These are phyloP conservation scores for Azolla pinnata DNA, from an alignment of 75 land plant genomes.

Conservation along the genomic window DNA sequence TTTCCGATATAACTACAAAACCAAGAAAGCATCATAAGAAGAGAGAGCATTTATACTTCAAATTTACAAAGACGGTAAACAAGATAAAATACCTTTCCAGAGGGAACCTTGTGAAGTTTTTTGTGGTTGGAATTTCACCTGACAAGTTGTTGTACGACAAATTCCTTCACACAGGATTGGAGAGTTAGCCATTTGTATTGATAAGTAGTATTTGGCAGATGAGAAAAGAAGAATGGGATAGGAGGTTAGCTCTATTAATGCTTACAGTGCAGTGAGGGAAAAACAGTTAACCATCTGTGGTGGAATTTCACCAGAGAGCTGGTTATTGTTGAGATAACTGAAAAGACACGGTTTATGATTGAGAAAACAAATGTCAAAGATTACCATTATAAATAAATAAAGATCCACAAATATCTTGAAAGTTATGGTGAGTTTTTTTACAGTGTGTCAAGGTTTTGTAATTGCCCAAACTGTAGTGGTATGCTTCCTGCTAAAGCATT, in stretches of 20 bases:
- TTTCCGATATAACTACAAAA: slow-evolving; percentile 41
- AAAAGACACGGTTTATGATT: background rate
- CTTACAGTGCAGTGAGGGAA: slow-evolving; percentile 44
- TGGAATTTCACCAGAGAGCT: slow-evolving; percentile 53
- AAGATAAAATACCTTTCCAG: slow-evolving; percentile 30
- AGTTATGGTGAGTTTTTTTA: slow-evolving; percentile 11
- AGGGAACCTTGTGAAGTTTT: slow-evolving; percentile 44
- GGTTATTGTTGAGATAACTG: slow-evolving; percentile 57
- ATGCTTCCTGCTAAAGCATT: slow-evolving; percentile 40
- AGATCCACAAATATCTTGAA: background rate
- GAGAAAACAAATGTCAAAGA: background rate
- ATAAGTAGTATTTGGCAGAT: background rate
- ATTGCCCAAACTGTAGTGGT: slow-evolving; percentile 49
- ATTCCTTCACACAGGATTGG: slow-evolving; percentile 22
- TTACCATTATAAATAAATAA: background rate
- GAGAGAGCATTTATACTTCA: background rate
- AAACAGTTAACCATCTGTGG: slow-evolving; percentile 51
- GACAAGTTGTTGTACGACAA: slow-evolving; percentile 47
- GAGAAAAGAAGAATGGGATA: background rate
- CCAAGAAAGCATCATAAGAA: background rate
- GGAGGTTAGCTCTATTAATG: too few species aligned
- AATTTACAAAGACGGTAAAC: background rate
- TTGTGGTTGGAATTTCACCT: slow-evolving; percentile 30
- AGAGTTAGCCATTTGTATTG: background rate
- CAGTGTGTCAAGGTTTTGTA: slow-evolving; percentile 34